A percentile compares a stretch with the other conserved stretches of the same genome.
Conservation (phyloP, 805 yeast genomes). For the Zygoascus bituminiphila region DNA sequence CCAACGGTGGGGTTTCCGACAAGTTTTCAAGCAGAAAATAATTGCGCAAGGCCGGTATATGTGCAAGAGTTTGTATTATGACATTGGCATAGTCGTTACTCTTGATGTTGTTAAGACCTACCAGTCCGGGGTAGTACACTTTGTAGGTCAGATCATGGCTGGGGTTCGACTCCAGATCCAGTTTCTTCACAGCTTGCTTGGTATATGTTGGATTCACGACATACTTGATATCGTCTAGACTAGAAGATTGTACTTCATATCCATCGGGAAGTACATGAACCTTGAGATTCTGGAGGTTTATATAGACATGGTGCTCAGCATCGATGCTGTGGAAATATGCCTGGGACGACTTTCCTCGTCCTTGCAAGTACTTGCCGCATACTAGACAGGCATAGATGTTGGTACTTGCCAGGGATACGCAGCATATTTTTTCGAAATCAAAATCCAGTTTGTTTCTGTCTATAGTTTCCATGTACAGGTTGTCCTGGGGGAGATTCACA, state of each 20-base stretch:
- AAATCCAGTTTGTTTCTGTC: slow-evolving; percentile 47
- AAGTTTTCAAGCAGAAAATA: slow-evolving; percentile 29
- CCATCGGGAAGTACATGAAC: slow-evolving; percentile 60
- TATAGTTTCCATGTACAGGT: slow-evolving; percentile 27
- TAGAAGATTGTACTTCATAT: slow-evolving; percentile 33
- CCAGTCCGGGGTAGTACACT: slow-evolving; percentile 50
- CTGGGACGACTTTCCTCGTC: slow-evolving; percentile 53
- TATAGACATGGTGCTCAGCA: slow-evolving; percentile 53
- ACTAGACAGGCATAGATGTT: slow-evolving; percentile 65
- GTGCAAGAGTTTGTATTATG: slow-evolving; percentile 47
- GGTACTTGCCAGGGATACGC: slow-evolving; percentile 48
- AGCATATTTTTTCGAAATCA: slow-evolving; percentile 61
- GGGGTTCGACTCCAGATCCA: slow-evolving; percentile 23
- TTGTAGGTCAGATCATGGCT: slow-evolving; percentile 37
- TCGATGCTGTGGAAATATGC: slow-evolving; percentile 62
- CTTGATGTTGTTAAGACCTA: slow-evolving; percentile 53
- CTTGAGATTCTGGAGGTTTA: slow-evolving; percentile 43
- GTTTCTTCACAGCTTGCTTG: slow-evolving; percentile 25
- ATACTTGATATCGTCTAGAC: slow-evolving; percentile 45
- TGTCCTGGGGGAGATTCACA: not conserved
- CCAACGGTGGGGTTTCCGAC: slow-evolving; percentile 28
- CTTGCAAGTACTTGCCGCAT: slow-evolving; percentile 69
- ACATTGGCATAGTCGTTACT: slow-evolving; percentile 50
- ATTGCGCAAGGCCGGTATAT: slow-evolving; percentile 44
- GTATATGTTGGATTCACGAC: slow-evolving; percentile 46